phyloP scores from a whole-genome alignment of 2,329 filamentous ascomycete genomes.

The Calonectria hawksworthii region DNA sequence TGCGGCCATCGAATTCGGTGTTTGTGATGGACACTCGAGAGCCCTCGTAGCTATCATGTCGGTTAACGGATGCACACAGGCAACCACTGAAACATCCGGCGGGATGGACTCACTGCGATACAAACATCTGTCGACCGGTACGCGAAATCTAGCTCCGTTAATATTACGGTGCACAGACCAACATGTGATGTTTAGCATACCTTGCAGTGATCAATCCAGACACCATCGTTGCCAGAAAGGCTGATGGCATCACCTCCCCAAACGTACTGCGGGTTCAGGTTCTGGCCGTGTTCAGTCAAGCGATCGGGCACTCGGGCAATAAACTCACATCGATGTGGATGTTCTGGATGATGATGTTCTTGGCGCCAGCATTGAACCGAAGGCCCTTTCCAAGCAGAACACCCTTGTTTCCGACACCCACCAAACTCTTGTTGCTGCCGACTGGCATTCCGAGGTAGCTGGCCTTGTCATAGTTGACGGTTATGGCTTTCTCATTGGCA shows the following conservation, averaged over 20 bases:
- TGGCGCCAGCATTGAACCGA: slow-evolving; percentile 60
- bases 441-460: slow-evolving; percentile 64
- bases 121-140: slow-evolving; percentile 38
- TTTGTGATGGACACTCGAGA: slow-evolving; percentile 65
- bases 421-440: slow-evolving; percentile 68
- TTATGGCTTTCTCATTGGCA: slow-evolving; percentile 42
- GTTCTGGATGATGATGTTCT: slow-evolving; percentile 69
- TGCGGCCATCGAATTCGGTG: slow-evolving; percentile 68
- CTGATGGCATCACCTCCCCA: slow-evolving; percentile 56
- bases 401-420: slow-evolving; percentile 65
- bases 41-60: background rate
- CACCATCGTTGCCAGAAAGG: slow-evolving; percentile 48
- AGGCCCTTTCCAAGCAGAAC: slow-evolving; percentile 70
- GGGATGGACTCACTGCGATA: background rate
- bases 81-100: background rate
- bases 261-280: slow-evolving; percentile 52
- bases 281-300: background rate
- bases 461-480: slow-evolving; percentile 60
- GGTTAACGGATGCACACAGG: background rate
- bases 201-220: slow-evolving; percentile 57
- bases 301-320: no score
- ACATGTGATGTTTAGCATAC: slow-evolving; percentile 45
- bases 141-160: slow-evolving; percentile 37
- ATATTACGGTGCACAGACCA: background rate
- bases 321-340: background rate